Conservation (phyloP, 768 basidiomycete genomes). For the Tulasnella sp. region DNA sequence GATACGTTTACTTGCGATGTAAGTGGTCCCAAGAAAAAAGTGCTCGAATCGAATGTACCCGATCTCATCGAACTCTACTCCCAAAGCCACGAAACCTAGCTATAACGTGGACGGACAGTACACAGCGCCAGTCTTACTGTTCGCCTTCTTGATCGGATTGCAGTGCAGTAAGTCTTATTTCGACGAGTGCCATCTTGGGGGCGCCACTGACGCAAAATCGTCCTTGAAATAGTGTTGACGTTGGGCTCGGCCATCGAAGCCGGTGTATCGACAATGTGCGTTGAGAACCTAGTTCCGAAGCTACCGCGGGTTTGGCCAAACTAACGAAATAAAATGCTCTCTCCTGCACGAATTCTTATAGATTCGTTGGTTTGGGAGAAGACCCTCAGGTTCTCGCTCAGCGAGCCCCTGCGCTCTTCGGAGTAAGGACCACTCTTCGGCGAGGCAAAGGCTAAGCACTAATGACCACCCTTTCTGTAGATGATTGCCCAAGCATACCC, state of each 20-base stretch:
- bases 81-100: slow-evolving; percentile 61
- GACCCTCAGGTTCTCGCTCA: slow-evolving; percentile 73
- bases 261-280: slow-evolving; percentile 81
- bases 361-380: slow-evolving; percentile 80
- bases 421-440: slow-evolving; percentile 26
- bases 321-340: too few relatives aligned
- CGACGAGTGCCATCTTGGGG: slow-evolving; percentile 18
- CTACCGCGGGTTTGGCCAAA: background rate
- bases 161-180: slow-evolving; percentile 56
- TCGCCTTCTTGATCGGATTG: slow-evolving; percentile 75
- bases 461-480: background rate
- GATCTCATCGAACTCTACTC: slow-evolving; percentile 9
- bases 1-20: slow-evolving; percentile 72
- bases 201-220: background rate
- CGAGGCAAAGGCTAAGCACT: background rate
- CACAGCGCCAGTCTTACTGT: slow-evolving; percentile 70
- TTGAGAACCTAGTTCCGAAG: background rate
- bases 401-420: slow-evolving; percentile 66
- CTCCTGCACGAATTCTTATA: slow-evolving; percentile 33
- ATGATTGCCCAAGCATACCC: slow-evolving; percentile 20
- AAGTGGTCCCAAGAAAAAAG: slow-evolving; percentile 33
- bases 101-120: slow-evolving; percentile 74
- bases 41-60: background rate
- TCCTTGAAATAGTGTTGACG: slow-evolving; percentile 53
- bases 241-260: slow-evolving; percentile 73